These are phyloP conservation scores for Citrus unshiu DNA, from an alignment of 345 rosid species.

Conservation along the genomic window DNA sequence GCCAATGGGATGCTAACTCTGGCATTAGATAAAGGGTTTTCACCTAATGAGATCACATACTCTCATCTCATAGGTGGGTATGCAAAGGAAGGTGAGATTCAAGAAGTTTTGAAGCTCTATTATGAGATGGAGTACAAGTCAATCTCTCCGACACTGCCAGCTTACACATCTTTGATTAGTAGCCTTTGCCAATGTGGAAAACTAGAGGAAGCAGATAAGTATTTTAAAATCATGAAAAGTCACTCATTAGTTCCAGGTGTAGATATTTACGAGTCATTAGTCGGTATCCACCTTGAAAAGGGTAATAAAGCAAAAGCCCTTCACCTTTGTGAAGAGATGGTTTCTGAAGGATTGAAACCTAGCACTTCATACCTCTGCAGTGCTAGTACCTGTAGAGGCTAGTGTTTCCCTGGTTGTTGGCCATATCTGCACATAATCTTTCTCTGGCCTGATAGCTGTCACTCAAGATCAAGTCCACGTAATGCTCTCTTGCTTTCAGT, in stretches of 20 bases:
- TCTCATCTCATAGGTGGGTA: slow-evolving; percentile 45
- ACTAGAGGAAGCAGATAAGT: slow-evolving; percentile 52
- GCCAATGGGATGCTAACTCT: slow-evolving; percentile 48
- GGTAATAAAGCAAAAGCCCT: slow-evolving; percentile 34
- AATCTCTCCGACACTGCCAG: slow-evolving; percentile 34
- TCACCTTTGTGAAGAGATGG: slow-evolving; percentile 45
- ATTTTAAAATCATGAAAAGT: slow-evolving; percentile 39
- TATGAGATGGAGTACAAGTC: slow-evolving; percentile 62
- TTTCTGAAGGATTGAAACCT: slow-evolving; percentile 26
- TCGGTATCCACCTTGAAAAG: slow-evolving; percentile 20
- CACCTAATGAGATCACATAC: slow-evolving; percentile 46
- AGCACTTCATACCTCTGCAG: neutral
- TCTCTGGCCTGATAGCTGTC: neutral
- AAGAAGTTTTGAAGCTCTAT: slow-evolving; percentile 64
- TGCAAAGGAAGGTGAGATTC: slow-evolving; percentile 34
- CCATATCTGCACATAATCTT: neutral
- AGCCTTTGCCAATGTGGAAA: slow-evolving; percentile 50
- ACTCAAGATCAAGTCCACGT: neutral
- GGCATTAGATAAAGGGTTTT: slow-evolving; percentile 52
- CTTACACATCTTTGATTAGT: slow-evolving; percentile 37
- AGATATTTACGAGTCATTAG: slow-evolving; percentile 40
- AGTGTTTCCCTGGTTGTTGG: neutral
- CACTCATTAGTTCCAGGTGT: slow-evolving; percentile 28
- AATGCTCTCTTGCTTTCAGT: neutral
- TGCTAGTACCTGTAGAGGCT: neutral